Evolutionary conservation across 441 rosid species (phyloP).

Genomic region (Geranium incanum): DNA sequence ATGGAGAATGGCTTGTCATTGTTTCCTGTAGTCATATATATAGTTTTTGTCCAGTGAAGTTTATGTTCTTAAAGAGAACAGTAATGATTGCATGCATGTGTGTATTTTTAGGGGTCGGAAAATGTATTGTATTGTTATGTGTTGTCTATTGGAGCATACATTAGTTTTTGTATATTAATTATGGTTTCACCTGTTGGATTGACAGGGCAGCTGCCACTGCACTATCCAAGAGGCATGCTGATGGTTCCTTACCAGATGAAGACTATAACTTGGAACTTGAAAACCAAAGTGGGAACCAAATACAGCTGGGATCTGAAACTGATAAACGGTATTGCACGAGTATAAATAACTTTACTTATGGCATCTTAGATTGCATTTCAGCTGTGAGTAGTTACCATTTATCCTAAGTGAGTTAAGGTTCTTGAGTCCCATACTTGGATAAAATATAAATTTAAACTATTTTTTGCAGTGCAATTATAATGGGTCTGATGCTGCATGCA

Average conservation of each 20-base stretch:
- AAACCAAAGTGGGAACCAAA: conserved; percentile 66
- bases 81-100: background rate
- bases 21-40: background rate
- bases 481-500: conserved; percentile 80
- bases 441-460: conserved; percentile 5
- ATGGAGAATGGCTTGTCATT: background rate
- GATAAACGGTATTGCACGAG: conserved; percentile 51
- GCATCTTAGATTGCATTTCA: conserved; percentile 6
- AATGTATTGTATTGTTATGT: background rate
- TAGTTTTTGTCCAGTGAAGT: background rate
- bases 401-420: background rate
- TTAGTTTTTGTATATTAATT: background rate
- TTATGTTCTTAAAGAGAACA: background rate
- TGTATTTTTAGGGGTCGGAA: background rate
- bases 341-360: conserved; percentile 6
- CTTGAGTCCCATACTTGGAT: background rate
- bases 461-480: conserved; percentile 58
- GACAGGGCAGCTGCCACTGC: conserved; percentile 73
- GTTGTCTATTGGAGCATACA: background rate
- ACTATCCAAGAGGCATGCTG: conserved; percentile 61
- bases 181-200: conserved; percentile 16
- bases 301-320: conserved; percentile 59
- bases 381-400: background rate
- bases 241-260: conserved; percentile 63
- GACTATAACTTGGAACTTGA: conserved; percentile 72